Conservation (phyloP, 1,284 basidiomycete genomes). For the Leucoagaricus sp. region DNA sequence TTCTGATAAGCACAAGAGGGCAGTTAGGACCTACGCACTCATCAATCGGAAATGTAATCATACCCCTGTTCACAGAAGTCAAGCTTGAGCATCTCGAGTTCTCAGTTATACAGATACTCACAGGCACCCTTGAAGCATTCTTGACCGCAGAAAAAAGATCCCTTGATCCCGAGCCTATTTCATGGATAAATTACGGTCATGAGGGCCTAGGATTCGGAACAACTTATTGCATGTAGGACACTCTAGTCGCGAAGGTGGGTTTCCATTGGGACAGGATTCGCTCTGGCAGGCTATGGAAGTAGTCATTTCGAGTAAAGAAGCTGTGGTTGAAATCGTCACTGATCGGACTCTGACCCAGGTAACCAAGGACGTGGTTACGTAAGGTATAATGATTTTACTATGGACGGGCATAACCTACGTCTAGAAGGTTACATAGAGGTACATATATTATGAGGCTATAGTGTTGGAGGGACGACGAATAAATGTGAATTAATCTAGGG, state of each 20-base stretch:
- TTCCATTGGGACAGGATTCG: slow-evolving; percentile 67
- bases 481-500: slow-evolving; percentile 9
- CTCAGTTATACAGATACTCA: slow-evolving; percentile 41
- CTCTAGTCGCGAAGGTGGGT: slow-evolving; percentile 75
- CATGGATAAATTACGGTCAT: slow-evolving; percentile 8
- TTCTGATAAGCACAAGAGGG: slow-evolving; percentile 50
- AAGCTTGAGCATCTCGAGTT: slow-evolving; percentile 4
- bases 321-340: not conserved
- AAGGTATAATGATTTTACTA: not conserved
- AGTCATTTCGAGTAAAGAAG: slow-evolving; percentile 20
- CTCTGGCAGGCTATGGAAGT: slow-evolving; percentile 58
- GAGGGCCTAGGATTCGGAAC: slow-evolving; percentile 25
- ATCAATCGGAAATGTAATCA: slow-evolving; percentile 3
- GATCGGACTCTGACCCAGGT: not conserved
- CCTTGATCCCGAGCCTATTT: slow-evolving; percentile 72
- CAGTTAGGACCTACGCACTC: slow-evolving; percentile 8
- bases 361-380: slow-evolving; percentile 3
- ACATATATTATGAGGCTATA: slow-evolving; percentile 8
- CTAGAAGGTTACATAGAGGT: not conserved
- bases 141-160: slow-evolving; percentile 84
- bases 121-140: slow-evolving; percentile 86
- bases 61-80: slow-evolving; percentile 4
- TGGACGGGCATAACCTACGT: slow-evolving; percentile 1
- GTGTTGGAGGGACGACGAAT: slow-evolving; percentile 1
- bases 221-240: slow-evolving; percentile 85